phyloP scores from a whole-genome alignment of 2,329 filamentous ascomycete genomes.

The Colletotrichum graminicola region DNA sequence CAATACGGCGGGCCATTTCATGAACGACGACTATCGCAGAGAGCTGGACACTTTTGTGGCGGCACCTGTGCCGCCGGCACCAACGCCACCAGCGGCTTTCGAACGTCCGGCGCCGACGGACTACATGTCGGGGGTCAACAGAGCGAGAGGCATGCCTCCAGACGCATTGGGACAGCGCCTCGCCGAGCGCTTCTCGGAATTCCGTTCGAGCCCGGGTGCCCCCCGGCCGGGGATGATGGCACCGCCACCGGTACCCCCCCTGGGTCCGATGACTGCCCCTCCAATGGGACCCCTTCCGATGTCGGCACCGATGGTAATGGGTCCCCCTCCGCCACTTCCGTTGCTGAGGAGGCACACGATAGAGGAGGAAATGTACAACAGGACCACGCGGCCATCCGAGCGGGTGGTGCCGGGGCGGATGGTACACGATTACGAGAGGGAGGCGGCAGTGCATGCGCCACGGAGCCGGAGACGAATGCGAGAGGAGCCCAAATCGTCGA shows the following conservation, averaged over 20 bases:
- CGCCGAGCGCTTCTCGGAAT: constrained; percentile 64
- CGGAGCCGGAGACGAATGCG: constrained; percentile 46
- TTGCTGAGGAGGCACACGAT: constrained; percentile 56
- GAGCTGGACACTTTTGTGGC: constrained; percentile 49
- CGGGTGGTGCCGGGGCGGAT: constrained; percentile 47
- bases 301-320: constrained; percentile 34
- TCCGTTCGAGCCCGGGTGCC: constrained; percentile 50
- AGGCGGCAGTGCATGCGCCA: constrained; percentile 48
- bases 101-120: constrained; percentile 53
- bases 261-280: constrained; percentile 42
- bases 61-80: constrained; percentile 49
- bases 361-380: constrained; percentile 57
- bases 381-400: constrained; percentile 49
- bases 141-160: constrained; percentile 56
- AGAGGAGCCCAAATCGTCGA: constrained; percentile 54
- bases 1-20: constrained; percentile 68
- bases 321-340: constrained; percentile 46
- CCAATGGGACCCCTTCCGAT: constrained; percentile 27
- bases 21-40: constrained; percentile 70
- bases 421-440: constrained; percentile 50
- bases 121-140: constrained; percentile 60
- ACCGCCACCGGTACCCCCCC: constrained; percentile 44
- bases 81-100: constrained; percentile 49
- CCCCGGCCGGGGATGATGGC: constrained; percentile 40
- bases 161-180: constrained; percentile 63